A percentile compares a stretch with the other conserved stretches of the same genome.
phyloP scores from a whole-genome alignment of 2,329 filamentous ascomycete genomes.

The Cephalotrichum gorgonifer region DNA sequence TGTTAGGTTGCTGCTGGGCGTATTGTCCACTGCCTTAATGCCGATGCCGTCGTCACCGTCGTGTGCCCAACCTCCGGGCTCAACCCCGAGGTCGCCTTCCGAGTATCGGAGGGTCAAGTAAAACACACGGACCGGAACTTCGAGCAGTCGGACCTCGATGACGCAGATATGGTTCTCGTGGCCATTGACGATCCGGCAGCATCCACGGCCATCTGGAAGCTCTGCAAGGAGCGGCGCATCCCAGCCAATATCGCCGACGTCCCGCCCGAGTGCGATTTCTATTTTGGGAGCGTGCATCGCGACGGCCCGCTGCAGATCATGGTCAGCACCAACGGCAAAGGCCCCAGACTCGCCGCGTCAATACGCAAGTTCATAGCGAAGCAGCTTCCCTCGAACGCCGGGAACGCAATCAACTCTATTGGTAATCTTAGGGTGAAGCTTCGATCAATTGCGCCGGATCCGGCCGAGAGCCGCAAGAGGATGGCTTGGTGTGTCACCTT shows the following conservation, averaged over 20 bases:
- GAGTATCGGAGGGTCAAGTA: constrained; percentile 65
- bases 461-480: constrained; percentile 68
- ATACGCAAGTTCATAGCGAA: constrained; percentile 74
- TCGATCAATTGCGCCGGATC: constrained; percentile 61
- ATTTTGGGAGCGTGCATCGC: constrained; percentile 91
- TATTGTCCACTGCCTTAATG: constrained; percentile 88
- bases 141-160: constrained; percentile 75
- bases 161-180: constrained; percentile 76
- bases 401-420: constrained; percentile 76
- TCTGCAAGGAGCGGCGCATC: constrained; percentile 77
- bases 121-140: constrained; percentile 76
- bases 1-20: constrained; percentile 90
- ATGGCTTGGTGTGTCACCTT: constrained; percentile 66
- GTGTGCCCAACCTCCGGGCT: constrained; percentile 71
- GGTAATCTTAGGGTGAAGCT: constrained; percentile 71
- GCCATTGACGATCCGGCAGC: constrained; percentile 89
- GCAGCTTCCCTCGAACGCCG: constrained; percentile 66
- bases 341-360: constrained; percentile 79
- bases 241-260: constrained; percentile 96
- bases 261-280: constrained; percentile 94
- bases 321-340: constrained; percentile 97
- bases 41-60: constrained; percentile 82
- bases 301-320: constrained; percentile 95
- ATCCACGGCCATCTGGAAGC: constrained; percentile 84
- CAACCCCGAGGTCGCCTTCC: constrained; percentile 79